Evolutionary conservation across 352 stramenopile species (phyloP), one percentile per base, ranked within the genome.

Genomic region (Aphanomyces stellatus): DNA sequence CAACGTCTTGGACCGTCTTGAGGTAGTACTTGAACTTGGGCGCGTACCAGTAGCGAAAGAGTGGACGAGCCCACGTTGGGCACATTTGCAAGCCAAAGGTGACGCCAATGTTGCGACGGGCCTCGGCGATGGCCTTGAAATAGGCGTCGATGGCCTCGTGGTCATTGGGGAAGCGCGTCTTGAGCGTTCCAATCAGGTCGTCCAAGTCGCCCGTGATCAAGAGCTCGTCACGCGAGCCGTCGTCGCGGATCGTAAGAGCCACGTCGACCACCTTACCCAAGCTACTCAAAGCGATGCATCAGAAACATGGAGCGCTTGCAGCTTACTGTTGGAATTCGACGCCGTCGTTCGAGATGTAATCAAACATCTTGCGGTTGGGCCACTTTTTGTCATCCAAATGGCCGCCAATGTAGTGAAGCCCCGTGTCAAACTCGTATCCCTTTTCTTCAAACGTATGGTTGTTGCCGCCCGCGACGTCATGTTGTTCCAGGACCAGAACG

Each of bases 361-460:
- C 49, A 15, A 49, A 63, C 15, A 72, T 19, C 19, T 56, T 41
- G 25, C 71, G 57, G 3, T 66, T 30, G n/a, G 51, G 56, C n/a
- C 66, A 43, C 25, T 48, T 60, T n/a, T 65, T 71, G 53, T 70
- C 55, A 42, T 73, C 72, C 64, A 69, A 53, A 53, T 59, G 51
- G 11, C 71, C 73, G 11, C 76, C 76, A 28, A 84, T 60, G 63
- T 84, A 84, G 65, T 84, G 76, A 19, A 84, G 30, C 2, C 76
- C 76, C 5, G 74, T 82, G 53, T 83, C 76, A 53, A 84, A 84
- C 42, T 83, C 76, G 60, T 72, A 84, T 43, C 62, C 62, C 10
- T 71, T 53, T 35, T 79, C 71, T 19, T 69, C 65, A 69, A 84
- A 84, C 10, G 68, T 78, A 35, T 83, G 76, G 5, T 60, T 70